A percentile compares a stretch with the other conserved stretches of the same genome.
These are phyloP conservation scores for Plantago elongata DNA, from an alignment of 257 asterid species.

Conservation along the genomic window DNA sequence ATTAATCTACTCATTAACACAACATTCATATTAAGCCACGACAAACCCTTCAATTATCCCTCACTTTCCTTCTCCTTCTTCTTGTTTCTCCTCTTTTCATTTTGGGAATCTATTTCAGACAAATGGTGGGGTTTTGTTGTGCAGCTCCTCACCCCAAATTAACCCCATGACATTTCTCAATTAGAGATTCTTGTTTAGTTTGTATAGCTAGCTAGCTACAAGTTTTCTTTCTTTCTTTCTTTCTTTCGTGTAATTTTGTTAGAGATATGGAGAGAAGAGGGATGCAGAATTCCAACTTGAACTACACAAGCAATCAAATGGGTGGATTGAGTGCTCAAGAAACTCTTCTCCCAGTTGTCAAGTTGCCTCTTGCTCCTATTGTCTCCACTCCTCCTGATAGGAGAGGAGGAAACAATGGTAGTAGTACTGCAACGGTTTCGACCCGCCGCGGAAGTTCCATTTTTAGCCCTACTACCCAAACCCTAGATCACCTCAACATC, in stretches of 20 bases:
- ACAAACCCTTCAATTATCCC: no score
- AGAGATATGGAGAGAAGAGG: conserved; percentile 1
- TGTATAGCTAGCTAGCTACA: no score
- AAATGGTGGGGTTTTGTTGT: no score
- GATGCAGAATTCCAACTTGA: no score
- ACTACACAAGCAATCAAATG: conserved; percentile 9
- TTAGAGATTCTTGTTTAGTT: not conserved
- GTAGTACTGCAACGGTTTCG: conserved; percentile 7
- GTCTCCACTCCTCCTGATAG: conserved; percentile 27
- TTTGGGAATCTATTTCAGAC: no score
- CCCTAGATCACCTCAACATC: conserved; percentile 17
- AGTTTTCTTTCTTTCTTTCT: not conserved
- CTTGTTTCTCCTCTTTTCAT: no score
- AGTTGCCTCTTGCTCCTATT: conserved; percentile 42
- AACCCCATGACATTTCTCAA: no score
- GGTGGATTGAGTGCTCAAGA: conserved; percentile 8
- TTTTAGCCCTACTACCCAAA: conserved; percentile 56
- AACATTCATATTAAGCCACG: no score
- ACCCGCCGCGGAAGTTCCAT: conserved; percentile 41
- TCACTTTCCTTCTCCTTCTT: no score
- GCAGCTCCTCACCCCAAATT: no score
- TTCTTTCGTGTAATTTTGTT: not conserved
- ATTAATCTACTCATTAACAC: not conserved
- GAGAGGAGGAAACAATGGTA: conserved; percentile 11
- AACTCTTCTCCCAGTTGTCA: conserved; percentile 26